Base-by-base conservation (phyloP, 345 rosid species). In the Passiflora organensis region DNA sequence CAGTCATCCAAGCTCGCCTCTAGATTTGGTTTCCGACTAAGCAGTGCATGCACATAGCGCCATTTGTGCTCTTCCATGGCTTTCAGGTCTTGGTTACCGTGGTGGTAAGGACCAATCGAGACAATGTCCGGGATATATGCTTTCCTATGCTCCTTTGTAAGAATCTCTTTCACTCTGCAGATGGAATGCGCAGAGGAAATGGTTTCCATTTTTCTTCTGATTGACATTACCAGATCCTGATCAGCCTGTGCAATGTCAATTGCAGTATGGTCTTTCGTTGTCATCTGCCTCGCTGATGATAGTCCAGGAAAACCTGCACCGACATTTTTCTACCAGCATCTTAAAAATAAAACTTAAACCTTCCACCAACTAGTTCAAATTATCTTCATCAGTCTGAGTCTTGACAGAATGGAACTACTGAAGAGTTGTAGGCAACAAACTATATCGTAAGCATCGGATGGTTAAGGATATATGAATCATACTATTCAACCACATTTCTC, bases 31-130 rank as follows among this genome's bases (percentile, higher is more conserved):
- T 58, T 53, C 46, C 85, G 75, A 6, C 55, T 65, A 22, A 82
- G 76, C 21, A 80, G 81, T 0, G 73, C 65, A 32, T 77, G 47
- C 6, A 72, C 9, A 48, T 82, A 80, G 13, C 78, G 73, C 85
- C 75, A 76, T 37, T 82, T 82, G 9, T 73, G 76, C 1, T 60
- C 59, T 56, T 80, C 77, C 71, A 62, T 67, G 19, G 47, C 0
- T n/a, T 0, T 3, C 1, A 52, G 9, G 18, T 0, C 15, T 15
- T 0, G 0, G 2, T 13, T 12, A 0, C 19, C 36, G 0, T 49
- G 76, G 62, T 75, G 76, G 49, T 71, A 68, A 51, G 81, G 80
- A 13, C 89, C 89, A 2, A 82, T 65, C 17, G 83, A 75, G 6
- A 82, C 50, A 32, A 38, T 71, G 5, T 51, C 48, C 1, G 85